Percentiles rank a stretch among this genome's conserved stretches.
Conservation (phyloP, 2,329 filamentous ascomycete genomes). For the Ophiosphaerella narmari region DNA sequence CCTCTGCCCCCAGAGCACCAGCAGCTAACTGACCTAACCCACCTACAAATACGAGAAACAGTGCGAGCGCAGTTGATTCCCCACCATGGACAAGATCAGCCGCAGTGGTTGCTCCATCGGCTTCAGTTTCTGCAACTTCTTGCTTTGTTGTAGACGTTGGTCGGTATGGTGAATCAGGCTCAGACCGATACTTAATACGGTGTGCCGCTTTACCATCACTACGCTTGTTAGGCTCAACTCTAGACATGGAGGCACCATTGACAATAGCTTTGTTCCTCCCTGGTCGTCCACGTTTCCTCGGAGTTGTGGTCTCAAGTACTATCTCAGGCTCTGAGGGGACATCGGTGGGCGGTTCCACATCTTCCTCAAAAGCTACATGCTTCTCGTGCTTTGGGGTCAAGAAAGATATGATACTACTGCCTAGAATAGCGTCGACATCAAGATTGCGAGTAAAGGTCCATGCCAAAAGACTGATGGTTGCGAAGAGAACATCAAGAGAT, state of each 20-base stretch:
- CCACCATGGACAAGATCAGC: slow-evolving; percentile 38
- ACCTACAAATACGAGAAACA: slow-evolving; percentile 41
- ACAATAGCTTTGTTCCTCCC: slow-evolving; percentile 27
- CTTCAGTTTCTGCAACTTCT: slow-evolving; percentile 33
- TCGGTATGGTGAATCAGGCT: slow-evolving; percentile 31
- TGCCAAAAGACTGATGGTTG: slow-evolving; percentile 57
- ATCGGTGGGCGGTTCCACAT: not conserved
- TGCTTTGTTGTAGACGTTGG: slow-evolving; percentile 24
- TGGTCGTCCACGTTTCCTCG: slow-evolving; percentile 33
- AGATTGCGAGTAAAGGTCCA: slow-evolving; percentile 63
- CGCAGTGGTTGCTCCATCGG: slow-evolving; percentile 29
- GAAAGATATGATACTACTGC: slow-evolving; percentile 38
- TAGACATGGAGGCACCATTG: slow-evolving; percentile 14
- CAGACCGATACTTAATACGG: slow-evolving; percentile 23
- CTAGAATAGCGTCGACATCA: slow-evolving; percentile 57
- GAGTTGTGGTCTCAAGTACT: slow-evolving; percentile 16
- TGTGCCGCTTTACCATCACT: slow-evolving; percentile 22
- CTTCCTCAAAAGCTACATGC: slow-evolving; percentile 29
- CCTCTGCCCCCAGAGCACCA: slow-evolving; percentile 43
- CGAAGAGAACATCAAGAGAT: slow-evolving; percentile 64
- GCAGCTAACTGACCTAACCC: slow-evolving; percentile 42
- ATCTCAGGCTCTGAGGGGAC: slow-evolving; percentile 4
- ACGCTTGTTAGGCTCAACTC: slow-evolving; percentile 19
- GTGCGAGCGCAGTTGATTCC: slow-evolving; percentile 42
- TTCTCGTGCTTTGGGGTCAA: slow-evolving; percentile 31